Percentiles rank a stretch among this genome's conserved stretches.
These are phyloP conservation scores for Thelonectria rubi DNA, from an alignment of 2,329 filamentous ascomycete species.

Conservation along the genomic window DNA sequence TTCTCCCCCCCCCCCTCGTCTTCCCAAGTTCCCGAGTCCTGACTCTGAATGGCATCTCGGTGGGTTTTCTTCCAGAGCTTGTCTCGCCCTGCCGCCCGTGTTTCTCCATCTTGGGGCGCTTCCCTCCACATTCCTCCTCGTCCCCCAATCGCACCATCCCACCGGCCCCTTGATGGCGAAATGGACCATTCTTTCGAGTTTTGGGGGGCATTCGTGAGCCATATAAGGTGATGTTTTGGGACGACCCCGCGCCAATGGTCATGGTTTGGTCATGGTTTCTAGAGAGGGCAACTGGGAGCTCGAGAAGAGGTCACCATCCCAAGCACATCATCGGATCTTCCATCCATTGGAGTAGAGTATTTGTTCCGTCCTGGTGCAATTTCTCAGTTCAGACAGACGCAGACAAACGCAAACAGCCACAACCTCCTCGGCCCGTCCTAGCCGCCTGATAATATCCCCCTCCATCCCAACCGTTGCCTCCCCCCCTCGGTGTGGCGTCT, in stretches of 20 bases:
- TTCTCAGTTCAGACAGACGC: too few species aligned
- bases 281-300: background rate
- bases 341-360: background rate
- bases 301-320: background rate
- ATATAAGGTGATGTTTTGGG: background rate
- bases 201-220: background rate
- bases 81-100: background rate
- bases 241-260: background rate
- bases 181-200: background rate
- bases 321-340: background rate
- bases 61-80: background rate
- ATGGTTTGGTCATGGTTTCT: background rate
- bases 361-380: background rate
- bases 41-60: background rate
- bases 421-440: constrained; percentile 9
- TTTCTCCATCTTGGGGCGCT: background rate
- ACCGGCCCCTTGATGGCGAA: background rate
- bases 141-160: constrained; percentile 2
- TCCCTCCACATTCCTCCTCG: background rate
- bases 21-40: background rate
- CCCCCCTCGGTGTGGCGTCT: background rate
- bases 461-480: background rate
- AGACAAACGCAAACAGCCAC: background rate
- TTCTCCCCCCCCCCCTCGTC: background rate
- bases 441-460: constrained; percentile 8